These are phyloP conservation scores for Sclerotinia minor DNA, from an alignment of 2,329 filamentous ascomycete species.

Conservation along the genomic window DNA sequence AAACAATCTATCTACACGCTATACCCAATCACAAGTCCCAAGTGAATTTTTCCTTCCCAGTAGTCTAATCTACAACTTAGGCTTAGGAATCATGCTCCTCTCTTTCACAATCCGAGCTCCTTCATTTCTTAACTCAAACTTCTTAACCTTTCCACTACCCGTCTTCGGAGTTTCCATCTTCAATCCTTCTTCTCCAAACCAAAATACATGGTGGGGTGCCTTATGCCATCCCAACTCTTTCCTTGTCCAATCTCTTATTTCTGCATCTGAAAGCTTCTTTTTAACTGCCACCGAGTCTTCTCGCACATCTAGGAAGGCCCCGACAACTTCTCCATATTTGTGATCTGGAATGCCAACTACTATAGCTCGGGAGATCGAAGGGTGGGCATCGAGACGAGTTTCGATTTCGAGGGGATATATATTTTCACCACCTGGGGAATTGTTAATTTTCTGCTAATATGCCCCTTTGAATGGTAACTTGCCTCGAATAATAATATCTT, in stretches of 20 bases:
- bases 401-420: slow-evolving; percentile 69
- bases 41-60: not conserved
- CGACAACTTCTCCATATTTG: slow-evolving; percentile 65
- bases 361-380: slow-evolving; percentile 56
- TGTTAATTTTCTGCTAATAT: not conserved
- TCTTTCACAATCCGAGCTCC: slow-evolving; percentile 31
- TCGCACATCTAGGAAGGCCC: slow-evolving; percentile 65
- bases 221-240: slow-evolving; percentile 65
- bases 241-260: slow-evolving; percentile 63
- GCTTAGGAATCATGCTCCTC: slow-evolving; percentile 16
- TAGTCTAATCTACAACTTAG: slow-evolving; percentile 11
- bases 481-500: slow-evolving; percentile 68
- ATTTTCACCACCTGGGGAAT: slow-evolving; percentile 49
- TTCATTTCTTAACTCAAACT: slow-evolving; percentile 45
- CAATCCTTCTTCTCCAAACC: slow-evolving; percentile 62
- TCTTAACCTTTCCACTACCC: slow-evolving; percentile 71
- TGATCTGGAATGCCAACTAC: slow-evolving; percentile 65
- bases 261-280: slow-evolving; percentile 62
- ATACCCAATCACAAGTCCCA: not conserved
- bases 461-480: slow-evolving; percentile 38
- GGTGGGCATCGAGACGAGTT: slow-evolving; percentile 62
- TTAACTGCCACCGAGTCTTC: slow-evolving; percentile 49
- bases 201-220: slow-evolving; percentile 72
- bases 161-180: slow-evolving; percentile 58
- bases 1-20: not conserved